Base-by-base conservation (phyloP, 305 asterid species). In the Rubia balearica region DNA sequence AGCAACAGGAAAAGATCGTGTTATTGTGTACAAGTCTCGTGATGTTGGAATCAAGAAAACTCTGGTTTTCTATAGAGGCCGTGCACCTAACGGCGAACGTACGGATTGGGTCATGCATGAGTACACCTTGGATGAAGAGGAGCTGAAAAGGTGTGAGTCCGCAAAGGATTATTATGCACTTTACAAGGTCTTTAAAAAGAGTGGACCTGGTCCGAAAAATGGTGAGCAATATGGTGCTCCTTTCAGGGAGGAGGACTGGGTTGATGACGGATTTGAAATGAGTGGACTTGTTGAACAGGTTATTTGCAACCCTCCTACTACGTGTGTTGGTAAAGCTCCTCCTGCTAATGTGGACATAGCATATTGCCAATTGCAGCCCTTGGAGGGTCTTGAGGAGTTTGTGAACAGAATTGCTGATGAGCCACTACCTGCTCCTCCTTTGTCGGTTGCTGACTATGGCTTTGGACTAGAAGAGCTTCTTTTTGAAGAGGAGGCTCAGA, bases 81-180 rank as follows among this genome's bases (percentile, higher is more conserved):
- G 97, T 67, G 96, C 99, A 3, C 99, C 99, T 62, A 75, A 49
- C 16, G 97, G 97, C 24, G 80, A 85, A 43, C 96, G 99, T 14
- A 95, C 99, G 0, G 96, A 95, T 59, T 95, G 99, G 98, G 99
- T 95, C 68, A 95, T 95, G 99, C 98, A 95, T 45, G 99, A 95
- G 40, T 95, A 95, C 63, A 86, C 96, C 48, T 72, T 95, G 85
- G 87, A 85, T 60, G 97, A 88, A 70, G 94, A 79, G 61, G 99
- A 92, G 85, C 77, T 95, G 63, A 83, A 81, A 76, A 82, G 90
- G 74, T 90, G 96, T 74, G 56, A 51, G 21, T 64, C 53, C 45
- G 86, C 68, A 22, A 84, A 83, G 77, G 94, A 81, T 65, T 89
- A 87, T 72, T 95, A 87, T 70, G 99, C 87, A 1, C 85, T 95